Evolutionary conservation across 805 yeast species (phyloP), one percentile per base, ranked within the genome.

Genomic region (Monosporozyma yasuniensis): DNA sequence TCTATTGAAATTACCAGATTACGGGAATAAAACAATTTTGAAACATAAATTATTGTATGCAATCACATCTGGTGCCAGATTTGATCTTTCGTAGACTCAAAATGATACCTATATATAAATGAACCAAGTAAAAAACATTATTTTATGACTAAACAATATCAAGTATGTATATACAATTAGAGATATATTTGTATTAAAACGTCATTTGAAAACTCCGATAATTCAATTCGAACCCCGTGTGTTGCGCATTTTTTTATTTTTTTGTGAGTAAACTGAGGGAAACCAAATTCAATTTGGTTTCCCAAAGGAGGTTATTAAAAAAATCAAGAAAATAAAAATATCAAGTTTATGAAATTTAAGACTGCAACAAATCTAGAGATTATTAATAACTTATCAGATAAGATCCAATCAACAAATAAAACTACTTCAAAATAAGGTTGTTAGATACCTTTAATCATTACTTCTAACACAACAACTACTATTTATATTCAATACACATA

Each of bases 1-100:
- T 61, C 67, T 93, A 50, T 70, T 93, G 53, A 89, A 84, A 60
- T 66, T 93, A 25, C 99, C 99, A 0, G 84, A 89, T 61, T 93
- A 93, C 64, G 68, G 71, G 55, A 70, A 84, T 56, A 84, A 81
- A 58, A 65, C 72, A 39, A 23, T 75, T 2, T 67, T 93, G 42
- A 74, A 74, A 50, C 68, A 75, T 42, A 90, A 89, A 63, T 66
- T 91, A 48, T 61, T 88, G 22, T 87, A 84, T 63, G 80, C 96
- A 1, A 89, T 93, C 46, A 79, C 80, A 50, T 74, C 90, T 0
- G 88, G 82, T 3, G 89, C 96, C 1, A 86, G 97, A 1, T 91
- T 91, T 64, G 97, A 91, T 58, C 72, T 91, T 52, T 80, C 87
- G 0, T 83, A 59, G 54, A 12, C n/a, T n/a, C 14, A 4, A 25